These are phyloP conservation scores for Eutypa lata DNA, from an alignment of 2,329 filamentous ascomycete genomes.

Conservation along the genomic window DNA sequence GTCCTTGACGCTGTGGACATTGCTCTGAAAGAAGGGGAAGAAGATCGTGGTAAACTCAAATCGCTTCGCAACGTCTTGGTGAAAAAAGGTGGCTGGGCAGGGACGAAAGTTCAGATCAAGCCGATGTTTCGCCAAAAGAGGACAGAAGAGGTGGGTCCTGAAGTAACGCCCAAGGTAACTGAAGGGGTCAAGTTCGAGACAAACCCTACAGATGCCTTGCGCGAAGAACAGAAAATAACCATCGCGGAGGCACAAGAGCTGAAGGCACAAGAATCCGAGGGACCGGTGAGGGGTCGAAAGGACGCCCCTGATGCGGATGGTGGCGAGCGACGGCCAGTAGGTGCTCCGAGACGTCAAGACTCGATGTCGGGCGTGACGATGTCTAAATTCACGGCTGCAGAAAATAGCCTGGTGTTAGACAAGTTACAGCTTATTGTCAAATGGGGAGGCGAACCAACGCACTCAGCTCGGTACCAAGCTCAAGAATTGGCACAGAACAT, in stretches of 20 bases:
- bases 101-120: conserved; percentile 98
- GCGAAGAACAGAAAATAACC: conserved; percentile 19
- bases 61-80: conserved; percentile 81
- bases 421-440: conserved; percentile 98
- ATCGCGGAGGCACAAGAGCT: conserved; percentile 15
- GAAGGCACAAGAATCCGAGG: conserved; percentile 6
- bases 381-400: conserved; percentile 88
- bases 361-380: conserved; percentile 88
- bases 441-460: conserved; percentile 97
- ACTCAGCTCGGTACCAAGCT: conserved; percentile 93
- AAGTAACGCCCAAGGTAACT: conserved; percentile 26
- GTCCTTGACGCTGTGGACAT: conserved; percentile 84
- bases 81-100: conserved; percentile 90
- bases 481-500: conserved; percentile 94
- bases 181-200: conserved; percentile 31
- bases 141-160: conserved; percentile 51
- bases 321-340: conserved; percentile 30
- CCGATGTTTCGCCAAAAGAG: conserved; percentile 95
- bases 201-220: conserved; percentile 24
- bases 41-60: conserved; percentile 84
- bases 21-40: conserved; percentile 73
- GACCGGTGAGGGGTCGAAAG: conserved; percentile 8
- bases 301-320: conserved; percentile 15
- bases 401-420: conserved; percentile 89
- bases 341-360: conserved; percentile 65